Evolutionary conservation across 805 yeast genomes (phyloP).

Genomic region (Dipodascus albidus): DNA sequence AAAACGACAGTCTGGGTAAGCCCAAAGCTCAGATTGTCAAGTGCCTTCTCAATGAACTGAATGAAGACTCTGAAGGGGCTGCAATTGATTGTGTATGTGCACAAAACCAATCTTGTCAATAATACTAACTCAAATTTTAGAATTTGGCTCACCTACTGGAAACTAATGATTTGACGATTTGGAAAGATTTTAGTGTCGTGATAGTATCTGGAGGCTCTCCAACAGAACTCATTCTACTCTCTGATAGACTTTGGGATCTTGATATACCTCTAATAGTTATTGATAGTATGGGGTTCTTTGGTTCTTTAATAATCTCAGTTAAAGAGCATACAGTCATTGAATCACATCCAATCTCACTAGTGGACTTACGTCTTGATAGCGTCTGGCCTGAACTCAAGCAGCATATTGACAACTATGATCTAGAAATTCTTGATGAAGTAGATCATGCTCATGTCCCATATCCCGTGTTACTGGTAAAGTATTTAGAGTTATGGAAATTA

Average conservation of each 20-base stretch:
- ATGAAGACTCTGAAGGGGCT: conserved; percentile 41
- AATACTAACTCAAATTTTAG: too few relatives aligned
- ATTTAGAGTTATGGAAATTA: conserved; percentile 32
- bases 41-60: conserved; percentile 40
- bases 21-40: conserved; percentile 31
- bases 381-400: conserved; percentile 63
- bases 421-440: conserved; percentile 32
- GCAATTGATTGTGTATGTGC: conserved; percentile 6
- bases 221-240: conserved; percentile 19
- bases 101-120: not conserved
- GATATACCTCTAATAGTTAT: conserved; percentile 46
- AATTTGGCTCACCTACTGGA: conserved; percentile 1
- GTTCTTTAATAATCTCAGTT: conserved; percentile 40
- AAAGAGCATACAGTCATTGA: conserved; percentile 58
- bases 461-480: conserved; percentile 47
- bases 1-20: conserved; percentile 32
- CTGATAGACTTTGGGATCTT: conserved; percentile 30
- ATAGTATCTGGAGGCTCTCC: conserved; percentile 32
- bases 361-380: conserved; percentile 51
- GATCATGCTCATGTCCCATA: conserved; percentile 59
- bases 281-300: conserved; percentile 53
- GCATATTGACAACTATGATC: conserved; percentile 39
- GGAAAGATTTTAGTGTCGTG: conserved; percentile 41
- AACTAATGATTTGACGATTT: conserved; percentile 20
- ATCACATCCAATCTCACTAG: conserved; percentile 53